phyloP scores from a whole-genome alignment of 139 green algal genomes.

The Deuterostichococcus epilithicus region DNA sequence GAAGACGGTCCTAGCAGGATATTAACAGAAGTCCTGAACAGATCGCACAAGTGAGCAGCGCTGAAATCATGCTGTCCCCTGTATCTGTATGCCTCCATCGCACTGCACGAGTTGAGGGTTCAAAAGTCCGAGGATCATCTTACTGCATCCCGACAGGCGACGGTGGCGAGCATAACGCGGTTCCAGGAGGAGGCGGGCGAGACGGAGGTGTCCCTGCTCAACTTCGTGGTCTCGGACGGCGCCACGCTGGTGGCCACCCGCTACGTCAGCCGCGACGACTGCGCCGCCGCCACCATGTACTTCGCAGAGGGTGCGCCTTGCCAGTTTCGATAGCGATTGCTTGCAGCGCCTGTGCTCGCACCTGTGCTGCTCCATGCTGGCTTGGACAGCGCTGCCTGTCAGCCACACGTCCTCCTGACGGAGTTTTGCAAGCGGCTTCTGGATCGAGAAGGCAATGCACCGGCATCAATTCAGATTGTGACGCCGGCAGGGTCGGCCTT shows the following conservation, averaged over 20 bases:
- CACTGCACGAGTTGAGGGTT: too few species aligned
- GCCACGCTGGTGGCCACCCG: slow-evolving; percentile 80
- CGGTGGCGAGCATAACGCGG: slow-evolving; percentile 34
- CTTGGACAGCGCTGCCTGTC: too few species aligned
- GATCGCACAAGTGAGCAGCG: too few species aligned
- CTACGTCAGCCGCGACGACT: slow-evolving; percentile 58
- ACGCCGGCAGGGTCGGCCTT: not conserved
- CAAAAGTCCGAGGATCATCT: slow-evolving; percentile 22
- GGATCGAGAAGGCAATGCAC: too few species aligned
- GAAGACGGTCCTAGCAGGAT: too few species aligned
- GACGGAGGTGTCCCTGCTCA: slow-evolving; percentile 72
- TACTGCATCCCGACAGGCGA: slow-evolving; percentile 29
- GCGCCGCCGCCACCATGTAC: slow-evolving; percentile 81
- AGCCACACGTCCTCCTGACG: too few species aligned
- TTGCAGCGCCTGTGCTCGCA: too few species aligned
- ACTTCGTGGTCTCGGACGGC: slow-evolving; percentile 90
- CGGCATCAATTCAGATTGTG: too few species aligned
- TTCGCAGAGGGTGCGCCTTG: slow-evolving; percentile 69
- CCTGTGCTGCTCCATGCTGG: too few species aligned
- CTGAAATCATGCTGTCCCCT: not conserved
- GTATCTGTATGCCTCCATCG: slow-evolving; percentile 41
- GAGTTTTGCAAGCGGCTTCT: too few species aligned
- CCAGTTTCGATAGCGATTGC: too few species aligned
- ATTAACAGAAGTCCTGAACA: too few species aligned
- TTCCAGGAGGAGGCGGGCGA: slow-evolving; percentile 53